Conservation (phyloP, 768 basidiomycete genomes). For the Pisolithus marmoratus region DNA sequence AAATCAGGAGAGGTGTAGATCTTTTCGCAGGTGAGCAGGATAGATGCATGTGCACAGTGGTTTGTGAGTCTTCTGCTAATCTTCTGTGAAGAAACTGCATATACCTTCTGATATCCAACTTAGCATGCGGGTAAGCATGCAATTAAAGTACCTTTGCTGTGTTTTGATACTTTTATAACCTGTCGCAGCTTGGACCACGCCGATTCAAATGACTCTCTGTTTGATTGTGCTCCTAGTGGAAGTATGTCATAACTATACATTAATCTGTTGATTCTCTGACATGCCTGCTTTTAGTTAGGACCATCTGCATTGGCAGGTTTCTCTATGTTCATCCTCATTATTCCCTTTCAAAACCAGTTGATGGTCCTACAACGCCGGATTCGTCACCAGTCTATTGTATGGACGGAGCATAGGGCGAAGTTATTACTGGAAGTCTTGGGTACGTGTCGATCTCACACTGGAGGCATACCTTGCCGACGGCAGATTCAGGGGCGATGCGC, state of each 20-base stretch:
- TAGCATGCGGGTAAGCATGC: slow-evolving; percentile 37
- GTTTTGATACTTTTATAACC: background rate
- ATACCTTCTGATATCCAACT: background rate
- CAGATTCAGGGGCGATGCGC: slow-evolving; percentile 48
- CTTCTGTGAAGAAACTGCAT: background rate
- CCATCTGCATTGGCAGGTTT: slow-evolving; percentile 70
- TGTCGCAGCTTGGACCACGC: slow-evolving; percentile 55
- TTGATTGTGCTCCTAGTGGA: slow-evolving; percentile 54
- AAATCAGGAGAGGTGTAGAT: background rate
- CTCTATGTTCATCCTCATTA: slow-evolving; percentile 55
- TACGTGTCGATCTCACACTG: slow-evolving; percentile 12
- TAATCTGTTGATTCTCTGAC: background rate
- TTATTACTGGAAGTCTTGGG: slow-evolving; percentile 62
- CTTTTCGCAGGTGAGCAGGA: slow-evolving; percentile 41
- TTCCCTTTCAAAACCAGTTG: slow-evolving; percentile 57
- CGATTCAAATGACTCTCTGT: slow-evolving; percentile 57
- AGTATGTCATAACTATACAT: slow-evolving; percentile 26
- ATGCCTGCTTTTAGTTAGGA: slow-evolving; percentile 41
- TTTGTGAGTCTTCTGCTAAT: slow-evolving; percentile 42
- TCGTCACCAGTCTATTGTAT: slow-evolving; percentile 50
- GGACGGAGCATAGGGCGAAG: slow-evolving; percentile 59
- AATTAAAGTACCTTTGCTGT: background rate
- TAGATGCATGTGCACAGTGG: slow-evolving; percentile 65
- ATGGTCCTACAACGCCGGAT: slow-evolving; percentile 55
- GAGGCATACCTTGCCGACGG: background rate